Evolutionary conservation across 805 yeast species (phyloP).

Genomic region (Blastobotrys americana): DNA sequence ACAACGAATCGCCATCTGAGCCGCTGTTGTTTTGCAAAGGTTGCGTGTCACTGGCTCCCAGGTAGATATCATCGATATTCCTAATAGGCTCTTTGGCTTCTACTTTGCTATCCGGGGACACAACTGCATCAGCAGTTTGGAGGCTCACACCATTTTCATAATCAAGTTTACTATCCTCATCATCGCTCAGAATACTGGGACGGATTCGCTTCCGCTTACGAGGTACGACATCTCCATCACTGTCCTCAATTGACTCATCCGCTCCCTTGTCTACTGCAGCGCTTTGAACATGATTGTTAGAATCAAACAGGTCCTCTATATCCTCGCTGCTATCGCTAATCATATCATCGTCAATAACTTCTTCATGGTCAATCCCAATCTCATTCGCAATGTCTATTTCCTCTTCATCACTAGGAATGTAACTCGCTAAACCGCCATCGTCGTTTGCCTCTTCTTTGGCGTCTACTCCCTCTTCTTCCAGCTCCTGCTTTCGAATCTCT

Average conservation of each 20-base stretch:
- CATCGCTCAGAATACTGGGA: no score
- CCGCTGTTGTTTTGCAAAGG: not conserved
- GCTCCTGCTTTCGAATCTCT: slow-evolving; percentile 14
- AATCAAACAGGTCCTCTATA: slow-evolving; percentile 4
- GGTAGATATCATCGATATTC: not conserved
- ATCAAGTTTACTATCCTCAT: not conserved
- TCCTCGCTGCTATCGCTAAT: slow-evolving; percentile 1
- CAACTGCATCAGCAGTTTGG: slow-evolving; percentile 5
- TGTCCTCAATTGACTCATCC: not conserved
- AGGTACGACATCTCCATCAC: slow-evolving; percentile 4
- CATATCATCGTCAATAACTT: slow-evolving; percentile 7
- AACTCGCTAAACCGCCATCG: slow-evolving; percentile 4
- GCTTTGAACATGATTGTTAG: not conserved
- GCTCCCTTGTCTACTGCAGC: slow-evolving; percentile 8
- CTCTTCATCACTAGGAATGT: slow-evolving; percentile 5
- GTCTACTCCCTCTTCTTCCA: not conserved
- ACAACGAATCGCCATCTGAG: not conserved
- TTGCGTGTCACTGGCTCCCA: no score
- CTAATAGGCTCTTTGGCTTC: slow-evolving; percentile 1
- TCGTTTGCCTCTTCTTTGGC: slow-evolving; percentile 13
- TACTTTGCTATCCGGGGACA: not conserved
- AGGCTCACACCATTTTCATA: slow-evolving; percentile 10
- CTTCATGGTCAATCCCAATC: slow-evolving; percentile 10
- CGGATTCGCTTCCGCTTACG: no score
- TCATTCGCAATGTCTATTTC: slow-evolving; percentile 5